These are phyloP conservation scores for Coriaria nepalensis DNA, from an alignment of 306 rosid genomes.

Conservation along the genomic window DNA sequence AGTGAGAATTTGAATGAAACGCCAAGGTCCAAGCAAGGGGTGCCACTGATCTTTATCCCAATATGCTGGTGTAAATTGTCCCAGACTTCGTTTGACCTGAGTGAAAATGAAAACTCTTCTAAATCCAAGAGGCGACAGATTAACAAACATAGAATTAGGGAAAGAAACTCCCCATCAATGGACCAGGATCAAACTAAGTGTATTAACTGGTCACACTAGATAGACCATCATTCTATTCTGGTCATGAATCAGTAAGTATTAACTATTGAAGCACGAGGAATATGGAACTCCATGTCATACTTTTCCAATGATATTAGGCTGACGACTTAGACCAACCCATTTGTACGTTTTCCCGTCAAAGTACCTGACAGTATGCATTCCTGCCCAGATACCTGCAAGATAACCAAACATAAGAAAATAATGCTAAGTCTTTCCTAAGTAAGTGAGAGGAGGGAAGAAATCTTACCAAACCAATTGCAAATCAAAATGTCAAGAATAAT, in stretches of 20 bases:
- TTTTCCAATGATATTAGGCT: conserved; percentile 88
- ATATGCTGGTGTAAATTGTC: conserved; percentile 88
- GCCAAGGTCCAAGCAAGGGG: conserved; percentile 96
- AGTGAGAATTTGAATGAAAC: conserved; percentile 82
- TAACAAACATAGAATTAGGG: too few relatives aligned
- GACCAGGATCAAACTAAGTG: too few relatives aligned
- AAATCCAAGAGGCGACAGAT: not conserved
- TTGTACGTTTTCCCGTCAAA: conserved; percentile 96
- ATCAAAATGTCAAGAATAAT: conserved; percentile 83
- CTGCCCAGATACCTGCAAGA: conserved; percentile 94
- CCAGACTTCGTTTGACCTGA: conserved; percentile 83
- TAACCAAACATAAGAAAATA: conserved; percentile 1
- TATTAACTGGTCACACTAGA: too few relatives aligned
- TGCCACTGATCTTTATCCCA: conserved; percentile 99
- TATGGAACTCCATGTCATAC: conserved; percentile 35
- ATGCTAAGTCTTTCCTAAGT: not conserved
- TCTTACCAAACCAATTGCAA: conserved; percentile 99
- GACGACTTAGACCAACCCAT: conserved; percentile 98
- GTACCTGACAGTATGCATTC: conserved; percentile 93
- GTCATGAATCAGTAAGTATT: too few relatives aligned
- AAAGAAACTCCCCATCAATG: too few relatives aligned
- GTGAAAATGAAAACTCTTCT: not conserved
- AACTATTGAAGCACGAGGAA: too few relatives aligned
- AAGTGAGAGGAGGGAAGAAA: not conserved
- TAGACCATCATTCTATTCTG: too few relatives aligned